Evolutionary conservation across 106 monocot species (phyloP).

Genomic region (Xerophyta viscosa): DNA sequence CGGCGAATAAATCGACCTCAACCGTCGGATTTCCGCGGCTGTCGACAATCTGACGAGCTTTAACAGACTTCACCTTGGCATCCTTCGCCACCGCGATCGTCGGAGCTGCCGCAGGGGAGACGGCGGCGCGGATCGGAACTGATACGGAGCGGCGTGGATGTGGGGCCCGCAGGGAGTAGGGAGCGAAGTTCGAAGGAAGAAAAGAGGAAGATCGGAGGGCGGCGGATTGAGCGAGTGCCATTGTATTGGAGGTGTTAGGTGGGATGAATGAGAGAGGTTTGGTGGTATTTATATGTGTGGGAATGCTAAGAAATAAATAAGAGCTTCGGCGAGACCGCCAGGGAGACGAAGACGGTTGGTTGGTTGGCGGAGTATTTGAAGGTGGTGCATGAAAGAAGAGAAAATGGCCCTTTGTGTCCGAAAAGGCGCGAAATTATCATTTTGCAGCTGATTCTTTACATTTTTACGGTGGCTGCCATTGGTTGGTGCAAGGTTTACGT

Average conservation of each 20-base stretch:
- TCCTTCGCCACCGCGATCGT: constrained; percentile 1
- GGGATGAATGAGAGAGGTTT: constrained; percentile 4
- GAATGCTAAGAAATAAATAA: no score
- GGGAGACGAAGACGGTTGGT: background rate
- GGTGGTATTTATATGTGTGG: no score
- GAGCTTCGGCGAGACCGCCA: background rate
- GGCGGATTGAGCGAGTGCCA: constrained; percentile 1
- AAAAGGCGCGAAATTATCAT: no score
- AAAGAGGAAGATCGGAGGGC: no score
- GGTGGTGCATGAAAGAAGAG: no score
- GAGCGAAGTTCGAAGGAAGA: no score
- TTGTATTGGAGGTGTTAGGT: constrained; percentile 3
- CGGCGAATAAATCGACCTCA: constrained; percentile 80
- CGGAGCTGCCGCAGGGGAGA: constrained; percentile 22
- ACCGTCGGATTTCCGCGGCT: constrained; percentile 95
- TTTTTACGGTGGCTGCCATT: no score
- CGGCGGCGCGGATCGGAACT: constrained; percentile 4
- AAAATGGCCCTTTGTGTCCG: no score
- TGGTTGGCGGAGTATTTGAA: background rate
- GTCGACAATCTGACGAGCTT: constrained; percentile 87
- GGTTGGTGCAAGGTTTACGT: no score
- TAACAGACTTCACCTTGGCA: constrained; percentile 41
- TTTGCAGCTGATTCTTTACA: no score
- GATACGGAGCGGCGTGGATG: constrained; percentile 4
- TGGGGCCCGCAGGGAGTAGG: background rate